Evolutionary conservation across 2,329 filamentous ascomycete genomes (phyloP), one percentile per base, ranked within the genome.

Genomic region (Tricladium varicosporioides): DNA sequence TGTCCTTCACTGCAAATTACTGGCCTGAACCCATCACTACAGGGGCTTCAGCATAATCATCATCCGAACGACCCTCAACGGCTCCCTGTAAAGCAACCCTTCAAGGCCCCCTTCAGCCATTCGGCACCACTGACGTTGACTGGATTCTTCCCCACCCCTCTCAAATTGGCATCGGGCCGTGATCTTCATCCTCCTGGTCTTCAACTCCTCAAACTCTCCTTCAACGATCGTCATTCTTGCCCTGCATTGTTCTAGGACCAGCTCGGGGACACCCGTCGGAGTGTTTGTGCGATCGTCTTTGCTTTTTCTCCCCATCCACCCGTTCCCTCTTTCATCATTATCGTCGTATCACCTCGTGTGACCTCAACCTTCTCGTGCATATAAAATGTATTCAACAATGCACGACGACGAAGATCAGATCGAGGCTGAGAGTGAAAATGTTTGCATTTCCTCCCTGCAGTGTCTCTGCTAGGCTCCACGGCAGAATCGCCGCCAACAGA

Each of bases 401-500:
- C 48, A 56, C 43, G 53, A 47, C 19, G 31, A 52, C 19, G 31
- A 52, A 33, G 54, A 56, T 11, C 15, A 18, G 15, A 56, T 56
- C 47, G 54, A 56, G 33, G 54, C 54, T 2, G 54, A 56, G 40
- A 48, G 40, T 40, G 16, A 36, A n/a, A n/a, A 57, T 53, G 54
- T 57, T 19, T 44, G 54, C 45, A 15, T 5, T 14, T 14, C 44
- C 43, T 36, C 15, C 9, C 16, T 19, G 8, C 15, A 13, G 14
- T 27, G 14, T 8, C 14, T 11, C 18, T 11, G 36, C n/a, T 22
- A 15, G 14, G 19, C n/a, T n/a, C 11, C 44, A 13, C 19, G 7
- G 14, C 52, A 36, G 14, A 5, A 19, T 19, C 8, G 11, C 32
- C n/a, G 14, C 11, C 46, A 13, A 43, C 9, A 5, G 27, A 8